Base-by-base conservation (phyloP, 2,329 filamentous ascomycete genomes). In the Alternaria dauci region DNA sequence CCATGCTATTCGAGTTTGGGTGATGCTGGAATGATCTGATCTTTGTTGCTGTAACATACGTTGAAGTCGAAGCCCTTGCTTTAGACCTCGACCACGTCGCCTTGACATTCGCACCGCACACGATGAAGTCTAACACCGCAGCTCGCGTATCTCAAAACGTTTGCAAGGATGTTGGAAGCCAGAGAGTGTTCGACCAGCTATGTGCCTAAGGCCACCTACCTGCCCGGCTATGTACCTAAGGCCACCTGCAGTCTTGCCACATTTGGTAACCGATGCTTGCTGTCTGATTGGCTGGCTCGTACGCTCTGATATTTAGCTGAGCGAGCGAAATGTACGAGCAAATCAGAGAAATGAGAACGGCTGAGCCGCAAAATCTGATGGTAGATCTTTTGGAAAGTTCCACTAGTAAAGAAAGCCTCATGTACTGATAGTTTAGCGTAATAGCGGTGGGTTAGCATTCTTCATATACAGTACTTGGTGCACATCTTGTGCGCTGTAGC, bases 211-310 rank as follows among this genome's bases (percentile, higher is more conserved):
- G 20, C 8, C 16, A 23, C 20, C 20, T 23, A 23, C 20, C 20
- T 23, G 20, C 20, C 44, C 11, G 46, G 44, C 52, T 39, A 30
- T 43, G 50, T 30, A 39, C 3, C 14, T 23, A 12, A 28, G 18
- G 20, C 8, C 16, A 23, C 20, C 20, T 23, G 20, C 34, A 25
- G 20, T 12, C 14, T 18, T 55, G 16, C 43, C 32, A n/a, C 32
- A 36, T n/a, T 28, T 42, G 12, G 43, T n/a, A 20, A 20, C 42
- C 16, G n/a, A 39, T 36, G 32, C 23, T 46, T 47, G 12, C 14
- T 12, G 16, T 46, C 28, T 59, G 57, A 59, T 55, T 59, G 57
- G 57, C 39, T 39, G 23, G 8, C 46, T 59, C 57, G 57, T 59
- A 59, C 44, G 46, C 38, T 28, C 36, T 43, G 36, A 56, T 39